Evolutionary conservation across 208 protist genomes (phyloP).

Genomic region (Phytomonas sp.): DNA sequence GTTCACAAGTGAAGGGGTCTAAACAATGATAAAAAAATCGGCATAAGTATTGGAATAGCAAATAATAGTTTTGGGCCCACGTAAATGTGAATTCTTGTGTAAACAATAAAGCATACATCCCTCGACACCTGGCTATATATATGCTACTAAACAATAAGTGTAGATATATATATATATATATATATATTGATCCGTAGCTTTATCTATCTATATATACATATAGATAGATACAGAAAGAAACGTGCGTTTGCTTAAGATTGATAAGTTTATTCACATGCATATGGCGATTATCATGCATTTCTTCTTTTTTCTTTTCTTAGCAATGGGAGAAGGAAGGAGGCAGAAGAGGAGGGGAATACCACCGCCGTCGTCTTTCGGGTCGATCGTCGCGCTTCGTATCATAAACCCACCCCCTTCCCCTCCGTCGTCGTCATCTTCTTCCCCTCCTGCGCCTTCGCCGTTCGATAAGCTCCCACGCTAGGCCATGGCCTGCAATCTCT

Average conservation of each 20-base stretch:
- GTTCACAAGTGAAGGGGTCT: background rate
- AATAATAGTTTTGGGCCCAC: background rate
- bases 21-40: background rate
- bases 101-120: background rate
- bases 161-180: no score
- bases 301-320: no score
- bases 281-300: background rate
- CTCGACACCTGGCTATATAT: background rate
- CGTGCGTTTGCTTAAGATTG: no score
- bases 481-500: constrained; percentile 17
- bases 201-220: no score
- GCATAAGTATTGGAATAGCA: background rate
- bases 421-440: background rate
- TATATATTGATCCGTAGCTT: no score
- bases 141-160: background rate
- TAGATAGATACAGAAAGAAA: no score
- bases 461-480: background rate
- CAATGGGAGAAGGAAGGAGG: no score
- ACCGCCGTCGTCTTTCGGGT: background rate
- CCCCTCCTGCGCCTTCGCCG: background rate
- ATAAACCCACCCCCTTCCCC: background rate
- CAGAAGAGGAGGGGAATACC: background rate
- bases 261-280: background rate
- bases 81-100: background rate
- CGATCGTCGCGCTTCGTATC: background rate